Percentiles rank a stretch among this genome's conserved stretches.
Evolutionary conservation across 2,329 filamentous ascomycete species (phyloP).

Genomic region (Aspergillus piperis): DNA sequence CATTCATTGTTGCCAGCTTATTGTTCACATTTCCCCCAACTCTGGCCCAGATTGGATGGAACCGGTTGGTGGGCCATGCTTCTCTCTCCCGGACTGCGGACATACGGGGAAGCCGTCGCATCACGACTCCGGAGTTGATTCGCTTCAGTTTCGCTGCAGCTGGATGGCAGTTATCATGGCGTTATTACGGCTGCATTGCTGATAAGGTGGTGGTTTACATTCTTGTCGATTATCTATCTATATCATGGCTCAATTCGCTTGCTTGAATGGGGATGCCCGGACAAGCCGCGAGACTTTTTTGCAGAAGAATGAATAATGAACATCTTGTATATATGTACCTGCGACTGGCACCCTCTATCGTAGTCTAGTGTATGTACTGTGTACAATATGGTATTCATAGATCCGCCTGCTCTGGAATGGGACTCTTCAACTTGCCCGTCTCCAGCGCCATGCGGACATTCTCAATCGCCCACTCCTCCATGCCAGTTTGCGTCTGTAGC

Average conservation of each 20-base stretch:
- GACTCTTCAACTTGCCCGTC: constrained; percentile 63
- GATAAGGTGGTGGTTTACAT: constrained; percentile 1
- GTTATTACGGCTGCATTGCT: constrained; percentile 23
- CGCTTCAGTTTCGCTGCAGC: constrained; percentile 17
- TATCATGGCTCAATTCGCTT: too few species aligned
- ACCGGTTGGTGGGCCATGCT: neutral
- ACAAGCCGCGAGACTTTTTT: neutral
- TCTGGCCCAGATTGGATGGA: neutral
- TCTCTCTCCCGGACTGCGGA: constrained; percentile 10
- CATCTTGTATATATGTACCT: constrained; percentile 2
- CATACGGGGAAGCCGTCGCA: constrained; percentile 13
- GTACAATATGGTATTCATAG: constrained; percentile 27
- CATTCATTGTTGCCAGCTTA: too few species aligned
- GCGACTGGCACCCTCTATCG: neutral
- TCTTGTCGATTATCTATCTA: neutral
- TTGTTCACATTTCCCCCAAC: neutral
- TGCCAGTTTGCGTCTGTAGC: constrained; percentile 53
- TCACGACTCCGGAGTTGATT: constrained; percentile 25
- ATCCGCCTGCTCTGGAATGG: constrained; percentile 70
- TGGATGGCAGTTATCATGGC: constrained; percentile 24
- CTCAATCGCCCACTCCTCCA: constrained; percentile 75
- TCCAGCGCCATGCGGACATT: constrained; percentile 68
- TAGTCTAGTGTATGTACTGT: neutral
- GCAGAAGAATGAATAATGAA: constrained; percentile 4
- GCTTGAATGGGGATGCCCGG: too few species aligned